Evolutionary conservation across 805 yeast species (phyloP), one percentile per base, ranked within the genome.

Genomic region (Pichia occidentalis): DNA sequence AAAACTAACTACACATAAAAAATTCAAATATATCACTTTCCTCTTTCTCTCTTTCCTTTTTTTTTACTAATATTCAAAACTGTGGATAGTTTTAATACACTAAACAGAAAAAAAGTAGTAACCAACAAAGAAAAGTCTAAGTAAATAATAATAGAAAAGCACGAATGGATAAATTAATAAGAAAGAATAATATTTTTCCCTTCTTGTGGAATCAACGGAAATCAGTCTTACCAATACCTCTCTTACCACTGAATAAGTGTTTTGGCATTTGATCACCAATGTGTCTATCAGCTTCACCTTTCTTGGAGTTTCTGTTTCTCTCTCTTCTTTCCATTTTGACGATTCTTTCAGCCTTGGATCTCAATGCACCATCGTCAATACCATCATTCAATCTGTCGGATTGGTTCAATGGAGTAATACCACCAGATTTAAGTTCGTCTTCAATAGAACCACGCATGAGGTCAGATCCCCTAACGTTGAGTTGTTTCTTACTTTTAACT

Each of bases 281-380:
- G 61, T 86, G 95, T 65, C 97, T 80, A 67, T 92, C 99, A 57
- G 85, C 83, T 69, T 92, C 99, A 69, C 97, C 96, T 49, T 78
- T 83, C 65, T 95, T 80, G 29, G 97, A 96, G 56, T 71, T 64
- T 70, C 88, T 80, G 67, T 88, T 85, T 69, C 97, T 79, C 58
- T 84, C 94, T 67, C 95, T 80, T 75, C 95, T 85, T 63, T 85
- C 88, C 53, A 85, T 62, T 70, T 87, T 88, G 57, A 77, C 82
- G 65, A 87, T 68, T 71, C 92, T 80, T 49, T 81, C 92, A 40
- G 95, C 87, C 65, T 82, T 86, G 33, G 80, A 67, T 63, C 95
- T 77, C 59, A 79, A 64, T 18, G 82, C 77, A 48, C 87, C 87
- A 59, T 84, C 94, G 34, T 75, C 67, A 50, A 86, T 77, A 72